Conservation (phyloP, 2,329 filamentous ascomycete species). For the Penicillium sp. region DNA sequence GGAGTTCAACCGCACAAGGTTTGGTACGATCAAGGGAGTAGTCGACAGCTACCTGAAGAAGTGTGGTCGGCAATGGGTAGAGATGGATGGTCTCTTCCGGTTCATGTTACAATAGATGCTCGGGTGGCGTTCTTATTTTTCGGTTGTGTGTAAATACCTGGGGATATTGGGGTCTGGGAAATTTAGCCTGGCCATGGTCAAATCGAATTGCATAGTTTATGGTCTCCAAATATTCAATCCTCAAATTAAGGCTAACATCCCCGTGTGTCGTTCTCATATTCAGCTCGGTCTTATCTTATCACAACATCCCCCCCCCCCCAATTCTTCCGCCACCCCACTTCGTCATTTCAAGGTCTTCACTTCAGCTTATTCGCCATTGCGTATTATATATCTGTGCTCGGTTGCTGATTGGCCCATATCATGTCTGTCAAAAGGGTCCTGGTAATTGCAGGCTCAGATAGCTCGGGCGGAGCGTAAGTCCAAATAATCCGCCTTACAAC, state of each 20-base stretch:
- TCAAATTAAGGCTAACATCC: not conserved
- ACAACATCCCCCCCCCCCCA: not conserved
- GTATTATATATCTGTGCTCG: not conserved
- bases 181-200: constrained; percentile 3
- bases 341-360: constrained; percentile 7
- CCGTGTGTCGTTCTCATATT: not conserved
- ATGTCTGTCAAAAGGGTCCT: constrained; percentile 60
- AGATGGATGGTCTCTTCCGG: constrained; percentile 84
- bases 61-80: constrained; percentile 88
- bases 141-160: constrained; percentile 29
- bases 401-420: constrained; percentile 15
- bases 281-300: not conserved
- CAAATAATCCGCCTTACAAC: not conserved
- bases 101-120: constrained; percentile 49
- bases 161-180: constrained; percentile 6
- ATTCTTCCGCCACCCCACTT: constrained; percentile 10
- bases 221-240: not conserved
- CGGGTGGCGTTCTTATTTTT: constrained; percentile 18
- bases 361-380: not conserved
- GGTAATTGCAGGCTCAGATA: constrained; percentile 84
- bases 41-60: constrained; percentile 84
- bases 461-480: constrained; percentile 82
- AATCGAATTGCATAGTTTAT: constrained; percentile 10
- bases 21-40: constrained; percentile 70
- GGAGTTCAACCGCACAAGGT: constrained; percentile 78